These are phyloP conservation scores for Colletotrichum sp. DNA, from an alignment of 2,329 filamentous ascomycete species.

Conservation along the genomic window DNA sequence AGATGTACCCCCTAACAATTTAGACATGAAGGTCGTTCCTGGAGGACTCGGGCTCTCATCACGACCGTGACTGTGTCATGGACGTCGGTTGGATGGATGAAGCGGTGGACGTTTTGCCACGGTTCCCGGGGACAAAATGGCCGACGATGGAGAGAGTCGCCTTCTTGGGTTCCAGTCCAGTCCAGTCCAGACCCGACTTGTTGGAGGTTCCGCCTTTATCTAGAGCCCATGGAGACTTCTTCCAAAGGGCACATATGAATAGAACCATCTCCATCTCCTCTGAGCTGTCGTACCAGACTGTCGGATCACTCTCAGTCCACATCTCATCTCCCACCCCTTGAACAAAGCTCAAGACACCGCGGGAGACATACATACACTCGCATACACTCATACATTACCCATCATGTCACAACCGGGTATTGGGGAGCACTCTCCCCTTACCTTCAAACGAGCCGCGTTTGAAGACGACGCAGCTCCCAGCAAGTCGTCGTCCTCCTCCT, in stretches of 20 bases:
- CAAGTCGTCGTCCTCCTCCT: not conserved
- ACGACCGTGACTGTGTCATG: not conserved
- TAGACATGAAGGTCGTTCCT: not conserved
- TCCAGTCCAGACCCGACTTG: not conserved
- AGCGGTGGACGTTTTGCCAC: not conserved
- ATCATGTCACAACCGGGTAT: not conserved
- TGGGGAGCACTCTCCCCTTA: not conserved
- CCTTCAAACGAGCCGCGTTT: conserved; percentile 11
- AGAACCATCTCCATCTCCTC: not conserved
- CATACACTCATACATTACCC: not conserved
- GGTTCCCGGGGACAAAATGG: not conserved
- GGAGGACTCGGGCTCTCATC: not conserved
- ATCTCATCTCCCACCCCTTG: not conserved
- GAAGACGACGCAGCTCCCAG: not conserved
- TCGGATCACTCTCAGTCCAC: not conserved
- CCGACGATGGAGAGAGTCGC: not conserved
- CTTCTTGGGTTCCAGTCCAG: not conserved
- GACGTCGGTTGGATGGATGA: not conserved
- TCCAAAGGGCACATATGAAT: not conserved
- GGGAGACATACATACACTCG: not conserved
- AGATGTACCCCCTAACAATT: conserved; percentile 14
- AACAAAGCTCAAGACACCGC: not conserved
- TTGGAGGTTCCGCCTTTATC: not conserved
- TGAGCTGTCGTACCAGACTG: not conserved
- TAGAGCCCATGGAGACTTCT: not conserved